Evolutionary conservation across 257 asterid genomes (phyloP), one percentile per base, ranked within the genome.

Genomic region (Verbena officinalis): DNA sequence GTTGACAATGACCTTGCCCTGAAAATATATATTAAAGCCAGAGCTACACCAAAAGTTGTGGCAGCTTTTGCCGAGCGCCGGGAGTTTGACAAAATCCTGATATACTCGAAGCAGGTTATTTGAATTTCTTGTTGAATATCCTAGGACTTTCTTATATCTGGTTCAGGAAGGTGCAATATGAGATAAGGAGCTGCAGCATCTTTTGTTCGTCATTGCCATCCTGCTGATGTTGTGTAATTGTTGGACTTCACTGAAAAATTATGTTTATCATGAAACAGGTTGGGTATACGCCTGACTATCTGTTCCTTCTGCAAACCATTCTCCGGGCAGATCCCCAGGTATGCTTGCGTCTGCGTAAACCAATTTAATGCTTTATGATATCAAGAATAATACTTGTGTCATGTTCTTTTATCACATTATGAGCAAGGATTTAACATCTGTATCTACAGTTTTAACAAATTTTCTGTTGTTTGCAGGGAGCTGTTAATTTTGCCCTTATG

Each of bases 51-150:
- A 20, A 94, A 94, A 74, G 99, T 94, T 60, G 98, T 94, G 65
- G 99, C 99, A 56, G 99, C 99, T 68, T 94, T 94, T 81, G 99
- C 99, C 46, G 99, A 94, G 82, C 96, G 98, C 55, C 81, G 95
- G 74, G 99, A 94, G 77, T 94, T 94, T 14, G 99, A 94, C 89
- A 94, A 94, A 78, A 94, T 94, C 63, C 73, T 94, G 83, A 88
- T 94, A 59, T 94, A 94, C 87, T 94, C 99, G 39, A 90, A 94
- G 88, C 98, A 94, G 99, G 99, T 88, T 20, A 68, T 63, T 30
- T 56, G 44, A 17, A 38, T 20, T 55, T 50, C 2, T 20, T 15
- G 34, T 51, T 53, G 27, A 8, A n/a, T 40, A 60, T 69, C 36
- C 14, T 36, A 17, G 10, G 16, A 23, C 36, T 42, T 43, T 42